Percentiles rank a stretch among this genome's conserved stretches.
Conservation (phyloP, 1,284 basidiomycete genomes). For the Naganishia sp. region DNA sequence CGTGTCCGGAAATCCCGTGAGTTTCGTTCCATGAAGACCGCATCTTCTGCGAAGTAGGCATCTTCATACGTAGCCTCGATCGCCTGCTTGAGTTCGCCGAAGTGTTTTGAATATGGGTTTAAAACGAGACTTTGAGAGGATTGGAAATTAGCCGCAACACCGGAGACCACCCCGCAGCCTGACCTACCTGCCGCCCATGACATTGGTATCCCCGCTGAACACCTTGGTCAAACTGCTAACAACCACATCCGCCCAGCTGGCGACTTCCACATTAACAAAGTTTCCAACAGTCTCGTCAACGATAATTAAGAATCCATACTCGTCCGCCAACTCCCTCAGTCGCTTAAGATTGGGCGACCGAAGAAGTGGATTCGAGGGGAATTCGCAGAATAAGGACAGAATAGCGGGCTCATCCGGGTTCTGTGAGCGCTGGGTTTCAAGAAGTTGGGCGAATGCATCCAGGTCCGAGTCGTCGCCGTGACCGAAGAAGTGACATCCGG, state of each 20-base stretch:
- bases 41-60: conserved; percentile 85
- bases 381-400: conserved; percentile 68
- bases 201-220: conserved; percentile 92
- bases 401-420: conserved; percentile 43
- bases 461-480: conserved; percentile 76
- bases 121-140: conserved; percentile 68
- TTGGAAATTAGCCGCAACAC: conserved; percentile 4
- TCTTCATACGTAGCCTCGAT: conserved; percentile 76
- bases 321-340: conserved; percentile 78
- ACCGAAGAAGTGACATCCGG: conserved; percentile 88
- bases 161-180: background rate
- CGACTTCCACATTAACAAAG: conserved; percentile 90
- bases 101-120: conserved; percentile 75
- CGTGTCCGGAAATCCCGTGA: conserved; percentile 86
- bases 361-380: conserved; percentile 91
- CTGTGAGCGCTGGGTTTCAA: conserved; percentile 57
- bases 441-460: conserved; percentile 67
- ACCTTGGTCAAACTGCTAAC: conserved; percentile 92
- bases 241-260: conserved; percentile 88
- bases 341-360: conserved; percentile 78
- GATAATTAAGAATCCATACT: conserved; percentile 83
- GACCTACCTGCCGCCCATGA: conserved; percentile 89
- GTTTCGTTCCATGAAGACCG: conserved; percentile 96
- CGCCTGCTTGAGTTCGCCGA: conserved; percentile 64
- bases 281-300: conserved; percentile 97